Evolutionary conservation across 805 yeast genomes (phyloP).

Genomic region (Hanseniaspora jakobsenii): DNA sequence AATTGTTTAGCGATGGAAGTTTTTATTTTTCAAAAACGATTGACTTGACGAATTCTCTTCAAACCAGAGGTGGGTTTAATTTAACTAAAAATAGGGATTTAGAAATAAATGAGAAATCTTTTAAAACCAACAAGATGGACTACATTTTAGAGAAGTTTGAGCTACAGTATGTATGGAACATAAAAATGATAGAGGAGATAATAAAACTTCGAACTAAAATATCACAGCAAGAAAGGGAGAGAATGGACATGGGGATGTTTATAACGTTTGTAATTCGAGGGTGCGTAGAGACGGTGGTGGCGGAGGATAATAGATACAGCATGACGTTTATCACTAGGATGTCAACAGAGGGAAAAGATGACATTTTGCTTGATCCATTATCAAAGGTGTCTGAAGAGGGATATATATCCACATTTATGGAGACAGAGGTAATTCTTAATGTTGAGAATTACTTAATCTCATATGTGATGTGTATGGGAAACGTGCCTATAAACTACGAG

Average conservation of each 20-base stretch:
- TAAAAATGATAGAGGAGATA: conserved; percentile 68
- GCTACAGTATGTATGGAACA: conserved; percentile 82
- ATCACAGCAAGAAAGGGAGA: conserved; percentile 42
- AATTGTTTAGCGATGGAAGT: conserved; percentile 66
- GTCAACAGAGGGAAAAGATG: conserved; percentile 63
- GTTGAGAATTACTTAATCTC: conserved; percentile 44
- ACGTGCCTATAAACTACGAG: conserved; percentile 92
- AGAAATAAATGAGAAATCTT: no score
- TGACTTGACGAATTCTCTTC: conserved; percentile 73
- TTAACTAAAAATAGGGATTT: conserved; percentile 47
- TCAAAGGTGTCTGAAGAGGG: conserved; percentile 69
- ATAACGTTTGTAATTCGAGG: conserved; percentile 82
- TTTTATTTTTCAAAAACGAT: conserved; percentile 84
- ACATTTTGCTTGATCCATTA: conserved; percentile 6
- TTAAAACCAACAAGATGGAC: no score
- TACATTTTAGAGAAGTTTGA: conserved; percentile 43
- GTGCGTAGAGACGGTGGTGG: conserved; percentile 56
- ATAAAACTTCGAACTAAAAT: conserved; percentile 58
- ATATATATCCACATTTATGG: conserved; percentile 79
- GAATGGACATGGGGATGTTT: conserved; percentile 57
- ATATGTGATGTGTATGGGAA: conserved; percentile 76
- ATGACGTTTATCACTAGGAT: conserved; percentile 79
- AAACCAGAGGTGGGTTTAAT: conserved; percentile 49
- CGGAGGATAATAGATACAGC: conserved; percentile 24
- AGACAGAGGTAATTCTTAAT: conserved; percentile 69